Base-by-base conservation (phyloP, 2,329 filamentous ascomycete species). In the Aspergillus floridensis region DNA sequence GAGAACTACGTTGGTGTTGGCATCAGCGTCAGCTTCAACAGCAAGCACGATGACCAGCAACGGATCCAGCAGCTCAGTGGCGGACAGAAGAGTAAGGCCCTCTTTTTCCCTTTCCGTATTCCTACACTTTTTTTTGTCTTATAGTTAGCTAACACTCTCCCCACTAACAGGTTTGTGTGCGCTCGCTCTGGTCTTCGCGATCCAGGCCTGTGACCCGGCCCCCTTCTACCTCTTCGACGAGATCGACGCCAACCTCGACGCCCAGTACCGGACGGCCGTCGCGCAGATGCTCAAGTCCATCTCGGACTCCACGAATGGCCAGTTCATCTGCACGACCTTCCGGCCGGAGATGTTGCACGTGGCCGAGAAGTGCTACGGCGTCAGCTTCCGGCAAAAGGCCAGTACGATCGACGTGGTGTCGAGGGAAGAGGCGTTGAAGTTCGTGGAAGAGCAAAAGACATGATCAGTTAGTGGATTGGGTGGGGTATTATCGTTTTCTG, bases 201-300 rank as follows among this genome's bases (percentile, higher is more conserved):
- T 99, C 67, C 95, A 99, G 77, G 91, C 93, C 67, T 96, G 93
- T 60, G 95, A 99, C 74, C 95, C 93, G 10, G 96, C 93, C 49
- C 95, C 95, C 1, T 98, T 99, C 83, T 97, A 99, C 74, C 93
- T 99, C 70, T 99, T 99, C 69, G 95, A 99, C 75, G 95, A 99
- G 77, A 96, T 99, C 64, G 95, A 99, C 72, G 95, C 95, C 75
- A 99, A 99, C 74, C 85, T 99, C 24, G 95, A 99, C 74, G 93
- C 95, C 1, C 95, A 99, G 77, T 99, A 99, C 80, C 90, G 95
- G 62, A 97, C 95, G 1, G 93, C 95, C 1, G 95, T 99, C 11
- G 95, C 95, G 2, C 85, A 91, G 58, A 91, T 98, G 80, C 83
- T 99, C 22, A 83, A 93, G 71, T 88, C 87, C 57, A 92, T 92